phyloP scores from a whole-genome alignment of 2,329 filamentous ascomycete species.

The Penicillium frequentans region DNA sequence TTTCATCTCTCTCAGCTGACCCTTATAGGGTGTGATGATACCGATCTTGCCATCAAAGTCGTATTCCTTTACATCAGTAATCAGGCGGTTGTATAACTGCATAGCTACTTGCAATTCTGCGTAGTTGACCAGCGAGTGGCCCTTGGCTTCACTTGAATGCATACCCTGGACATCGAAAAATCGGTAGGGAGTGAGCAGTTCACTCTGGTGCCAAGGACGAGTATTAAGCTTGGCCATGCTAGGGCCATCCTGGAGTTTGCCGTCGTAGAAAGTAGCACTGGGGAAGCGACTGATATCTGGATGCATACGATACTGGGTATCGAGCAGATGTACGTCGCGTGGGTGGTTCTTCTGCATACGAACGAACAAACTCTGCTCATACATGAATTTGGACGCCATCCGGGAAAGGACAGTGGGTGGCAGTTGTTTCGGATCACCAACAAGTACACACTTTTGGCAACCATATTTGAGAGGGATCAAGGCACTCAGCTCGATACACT shows the following conservation, averaged over 20 bases:
- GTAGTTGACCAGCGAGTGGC: slow-evolving; percentile 86
- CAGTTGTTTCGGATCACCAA: slow-evolving; percentile 95
- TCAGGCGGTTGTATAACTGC: slow-evolving; percentile 77
- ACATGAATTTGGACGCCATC: slow-evolving; percentile 86
- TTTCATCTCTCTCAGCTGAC: slow-evolving; percentile 79
- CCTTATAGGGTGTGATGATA: slow-evolving; percentile 98
- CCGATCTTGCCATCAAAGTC: slow-evolving; percentile 83
- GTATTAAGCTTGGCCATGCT: slow-evolving; percentile 75
- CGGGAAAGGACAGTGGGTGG: slow-evolving; percentile 95
- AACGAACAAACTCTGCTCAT: slow-evolving; percentile 97
- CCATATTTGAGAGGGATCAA: slow-evolving; percentile 97
- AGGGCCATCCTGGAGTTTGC: slow-evolving; percentile 77
- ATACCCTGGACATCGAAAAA: slow-evolving; percentile 96
- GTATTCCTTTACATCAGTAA: slow-evolving; percentile 66
- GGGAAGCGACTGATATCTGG: slow-evolving; percentile 93
- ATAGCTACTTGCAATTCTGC: slow-evolving; percentile 85
- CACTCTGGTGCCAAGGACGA: slow-evolving; percentile 81
- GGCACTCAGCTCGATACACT: slow-evolving; percentile 95
- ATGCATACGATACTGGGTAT: slow-evolving; percentile 99
- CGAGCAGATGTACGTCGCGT: slow-evolving; percentile 86
- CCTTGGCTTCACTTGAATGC: slow-evolving; percentile 75
- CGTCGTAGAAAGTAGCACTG: slow-evolving; percentile 88
- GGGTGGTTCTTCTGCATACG: slow-evolving; percentile 95
- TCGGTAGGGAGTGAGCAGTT: slow-evolving; percentile 83
- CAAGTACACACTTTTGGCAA: slow-evolving; percentile 92